Base-by-base conservation (phyloP, 2,329 filamentous ascomycete genomes). In the Epichloe gansuensis region DNA sequence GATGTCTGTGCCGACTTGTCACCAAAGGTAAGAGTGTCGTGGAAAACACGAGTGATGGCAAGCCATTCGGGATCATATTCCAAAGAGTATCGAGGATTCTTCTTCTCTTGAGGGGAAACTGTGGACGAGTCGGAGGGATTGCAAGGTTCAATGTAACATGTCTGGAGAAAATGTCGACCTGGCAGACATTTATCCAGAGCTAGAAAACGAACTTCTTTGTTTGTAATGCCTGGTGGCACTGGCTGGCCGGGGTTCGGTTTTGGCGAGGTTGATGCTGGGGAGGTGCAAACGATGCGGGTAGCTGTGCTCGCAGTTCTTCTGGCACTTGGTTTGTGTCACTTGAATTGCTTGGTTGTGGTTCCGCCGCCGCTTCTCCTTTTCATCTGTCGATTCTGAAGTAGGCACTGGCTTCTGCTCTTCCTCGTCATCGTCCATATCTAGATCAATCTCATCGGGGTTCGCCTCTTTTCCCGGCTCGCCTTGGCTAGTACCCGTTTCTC, bases 41-140 rank as follows among this genome's bases (percentile, higher is more conserved):
- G 81, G 63, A 97, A 94, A 7, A 83, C 85, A 43, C 91, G 86
- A 12, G 85, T 91, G 57, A 98, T 96, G 43, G 93, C 86, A 7
- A 98, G 82, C 91, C 91, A 98, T 70, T 98, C 93, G 11, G 84
- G 81, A 66, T 98, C 93, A 65, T 98, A 97, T 47, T 82, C 73
- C 0, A 96, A 75, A 11, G 71, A 73, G 59, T 81, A 78, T 1
- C 82, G 81, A 21, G 62, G 60, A 1, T 51, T 52, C 4, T 54
- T 52, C 4, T 54, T 52, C 12, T 60, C 23, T 4, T 51, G 52
- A 4, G 62, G 59, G 43, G 57, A 58, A 49, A 44, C 1, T 56
- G 48, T 13, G 58, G 49, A 3, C 64, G 34, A 15, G 67, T 56
- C 0, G 68, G 49, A 31, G 15, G 11, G 54, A 15, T 75, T 69